Evolutionary conservation across 176 grass and related monocot species (phyloP).

Genomic region (Poa annua): DNA sequence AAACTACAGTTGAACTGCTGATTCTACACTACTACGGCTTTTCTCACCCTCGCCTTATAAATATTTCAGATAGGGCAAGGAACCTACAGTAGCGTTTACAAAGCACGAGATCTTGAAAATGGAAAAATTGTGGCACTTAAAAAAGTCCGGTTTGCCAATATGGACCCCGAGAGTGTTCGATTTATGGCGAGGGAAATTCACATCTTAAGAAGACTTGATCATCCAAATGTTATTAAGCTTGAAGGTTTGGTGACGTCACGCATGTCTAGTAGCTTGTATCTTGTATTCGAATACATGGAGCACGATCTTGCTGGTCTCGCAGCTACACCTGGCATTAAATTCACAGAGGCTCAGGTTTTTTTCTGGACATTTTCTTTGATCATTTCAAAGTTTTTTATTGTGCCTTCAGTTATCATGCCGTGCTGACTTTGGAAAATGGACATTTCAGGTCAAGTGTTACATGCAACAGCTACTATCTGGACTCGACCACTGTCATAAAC

Average conservation of each 20-base stretch:
- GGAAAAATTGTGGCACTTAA: slow-evolving; percentile 96
- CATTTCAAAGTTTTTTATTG: slow-evolving; percentile 19
- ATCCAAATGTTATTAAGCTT: slow-evolving; percentile 92
- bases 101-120: slow-evolving; percentile 90
- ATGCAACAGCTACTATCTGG: slow-evolving; percentile 93
- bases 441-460: slow-evolving; percentile 98
- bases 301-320: slow-evolving; percentile 92
- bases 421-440: slow-evolving; percentile 41
- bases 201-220: slow-evolving; percentile 88
- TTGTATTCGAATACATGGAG: slow-evolving; percentile 99
- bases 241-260: slow-evolving; percentile 94
- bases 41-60: slow-evolving; percentile 34
- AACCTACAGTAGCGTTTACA: slow-evolving; percentile 96
- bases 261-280: slow-evolving; percentile 91
- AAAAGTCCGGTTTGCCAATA: slow-evolving; percentile 94
- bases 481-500: slow-evolving; percentile 88
- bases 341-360: slow-evolving; percentile 88
- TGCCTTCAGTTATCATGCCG: slow-evolving; percentile 3
- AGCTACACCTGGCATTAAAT: slow-evolving; percentile 86
- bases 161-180: slow-evolving; percentile 92
- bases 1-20: neutral
- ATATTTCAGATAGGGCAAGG: slow-evolving; percentile 96
- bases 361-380: slow-evolving; percentile 31
- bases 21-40: neutral
- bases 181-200: slow-evolving; percentile 99